These are phyloP conservation scores for Salvia hispanica DNA, from an alignment of 257 asterid genomes.

Conservation along the genomic window DNA sequence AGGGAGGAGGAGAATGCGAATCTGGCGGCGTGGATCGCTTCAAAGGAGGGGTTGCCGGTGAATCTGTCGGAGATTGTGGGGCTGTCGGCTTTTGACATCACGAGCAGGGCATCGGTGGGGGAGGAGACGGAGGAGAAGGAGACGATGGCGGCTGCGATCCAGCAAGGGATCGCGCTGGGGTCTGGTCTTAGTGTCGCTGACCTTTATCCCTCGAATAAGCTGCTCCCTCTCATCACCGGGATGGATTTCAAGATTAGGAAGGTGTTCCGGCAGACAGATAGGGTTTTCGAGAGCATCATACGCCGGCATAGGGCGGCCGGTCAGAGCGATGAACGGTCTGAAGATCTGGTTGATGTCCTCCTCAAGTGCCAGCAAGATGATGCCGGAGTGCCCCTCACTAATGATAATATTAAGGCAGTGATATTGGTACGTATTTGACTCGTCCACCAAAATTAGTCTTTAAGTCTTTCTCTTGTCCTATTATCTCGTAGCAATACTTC, in stretches of 20 bases:
- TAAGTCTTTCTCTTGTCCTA: no score
- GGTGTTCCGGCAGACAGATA: not conserved
- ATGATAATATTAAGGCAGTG: not conserved
- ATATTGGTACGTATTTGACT: not conserved
- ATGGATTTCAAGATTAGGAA: not conserved
- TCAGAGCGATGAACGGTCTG: not conserved
- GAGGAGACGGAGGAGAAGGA: not conserved
- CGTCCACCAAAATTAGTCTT: no score
- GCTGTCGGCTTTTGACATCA: not conserved
- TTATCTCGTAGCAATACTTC: no score
- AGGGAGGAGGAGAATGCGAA: conserved; percentile 8
- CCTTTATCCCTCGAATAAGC: not conserved
- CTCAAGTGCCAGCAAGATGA: not conserved
- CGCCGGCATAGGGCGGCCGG: not conserved
- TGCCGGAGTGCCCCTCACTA: not conserved
- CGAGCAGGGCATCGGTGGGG: not conserved
- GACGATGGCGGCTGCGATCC: not conserved
- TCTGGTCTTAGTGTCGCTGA: not conserved
- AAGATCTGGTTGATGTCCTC: conserved; percentile 13
- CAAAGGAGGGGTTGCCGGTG: not conserved
- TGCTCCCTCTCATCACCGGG: conserved; percentile 2
- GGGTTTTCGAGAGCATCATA: not conserved
- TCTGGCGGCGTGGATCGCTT: not conserved
- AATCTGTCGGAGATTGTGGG: not conserved
- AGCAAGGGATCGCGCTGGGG: not conserved